Percentiles rank a stretch among this genome's conserved stretches.
These are phyloP conservation scores for Papiliotrema terrestris DNA, from an alignment of 1,284 basidiomycete species.

Conservation along the genomic window DNA sequence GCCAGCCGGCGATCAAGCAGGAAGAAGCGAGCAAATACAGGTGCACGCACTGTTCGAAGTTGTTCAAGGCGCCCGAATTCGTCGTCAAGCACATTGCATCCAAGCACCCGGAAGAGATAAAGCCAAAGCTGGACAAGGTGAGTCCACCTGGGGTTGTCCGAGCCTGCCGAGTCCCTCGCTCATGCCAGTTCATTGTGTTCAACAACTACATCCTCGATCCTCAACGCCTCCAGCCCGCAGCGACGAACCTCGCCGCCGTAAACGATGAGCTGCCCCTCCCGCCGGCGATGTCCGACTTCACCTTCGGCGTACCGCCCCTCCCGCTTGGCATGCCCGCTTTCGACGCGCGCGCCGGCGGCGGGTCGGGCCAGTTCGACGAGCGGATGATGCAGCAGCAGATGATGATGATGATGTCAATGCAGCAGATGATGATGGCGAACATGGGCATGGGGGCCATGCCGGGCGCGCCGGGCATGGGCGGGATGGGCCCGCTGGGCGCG, in stretches of 20 bases:
- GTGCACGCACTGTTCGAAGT: constrained; percentile 88
- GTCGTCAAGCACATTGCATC: constrained; percentile 91
- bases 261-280: constrained; percentile 37
- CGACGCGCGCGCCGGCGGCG: neutral
- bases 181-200: constrained; percentile 70
- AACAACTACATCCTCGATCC: constrained; percentile 93
- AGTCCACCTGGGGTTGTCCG: constrained; percentile 12
- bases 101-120: constrained; percentile 76
- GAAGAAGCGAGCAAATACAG: constrained; percentile 93
- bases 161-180: neutral
- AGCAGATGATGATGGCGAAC: constrained; percentile 43
- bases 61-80: constrained; percentile 92
- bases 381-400: constrained; percentile 46
- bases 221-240: constrained; percentile 72
- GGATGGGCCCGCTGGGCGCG: constrained; percentile 1
- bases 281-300: neutral
- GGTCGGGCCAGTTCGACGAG: neutral
- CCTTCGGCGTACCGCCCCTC: constrained; percentile 12
- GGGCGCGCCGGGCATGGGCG: neutral
- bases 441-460: no score
- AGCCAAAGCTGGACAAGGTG: constrained; percentile 45
- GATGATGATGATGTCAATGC: constrained; percentile 51
- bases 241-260: constrained; percentile 43
- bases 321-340: neutral
- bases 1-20: constrained; percentile 77